Base-by-base conservation (phyloP, 306 rosid genomes). In the Lupinus albus region DNA sequence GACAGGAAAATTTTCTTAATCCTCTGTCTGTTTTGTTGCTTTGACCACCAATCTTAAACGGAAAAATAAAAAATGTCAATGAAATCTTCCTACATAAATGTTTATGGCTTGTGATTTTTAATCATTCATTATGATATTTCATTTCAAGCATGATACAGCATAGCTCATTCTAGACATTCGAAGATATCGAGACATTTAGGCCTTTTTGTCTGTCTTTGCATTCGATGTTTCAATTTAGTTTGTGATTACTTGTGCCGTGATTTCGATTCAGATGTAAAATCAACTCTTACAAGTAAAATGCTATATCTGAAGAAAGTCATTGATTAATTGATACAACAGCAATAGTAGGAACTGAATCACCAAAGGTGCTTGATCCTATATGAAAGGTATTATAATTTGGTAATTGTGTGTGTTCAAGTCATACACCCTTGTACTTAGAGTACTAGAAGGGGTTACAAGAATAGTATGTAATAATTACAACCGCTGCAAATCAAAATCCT, bases 261-360 rank as follows among this genome's bases (percentile, higher is more conserved):
- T 33, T 48, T 59, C 10, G 33, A 56, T 12, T 57, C 68, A 18
- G 60, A 38, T 32, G 38, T 6, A 41, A 36, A 36, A 44, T 44
- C 36, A 11, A 71, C 50, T 61, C 46, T 48, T 70, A 8, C 21
- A 38, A 14, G 28, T 46, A 3, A 41, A 47, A 25, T 48, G 39
- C 57, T 64, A 49, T 72, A 48, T 70, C 18, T 55, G 56, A 48
- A 63, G 45, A 48, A 70, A 69, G 61, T 54, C 47, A 46, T 20
- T 61, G 48, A 15, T 55, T 4, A 14, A 68, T 38, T 38, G 61
- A 28, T 54, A 38, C 14, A 46, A 44, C 46, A 32, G 49, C 61
- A 45, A 51, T 56, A 66, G 5, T 20, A 13, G 45, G 70, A 74
- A 51, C 20, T 21, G 18, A 35, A 67, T 75, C 62, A 58, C 67